phyloP scores from a whole-genome alignment of 495 filamentous ascomycete species.

The Immersiella caudata region DNA sequence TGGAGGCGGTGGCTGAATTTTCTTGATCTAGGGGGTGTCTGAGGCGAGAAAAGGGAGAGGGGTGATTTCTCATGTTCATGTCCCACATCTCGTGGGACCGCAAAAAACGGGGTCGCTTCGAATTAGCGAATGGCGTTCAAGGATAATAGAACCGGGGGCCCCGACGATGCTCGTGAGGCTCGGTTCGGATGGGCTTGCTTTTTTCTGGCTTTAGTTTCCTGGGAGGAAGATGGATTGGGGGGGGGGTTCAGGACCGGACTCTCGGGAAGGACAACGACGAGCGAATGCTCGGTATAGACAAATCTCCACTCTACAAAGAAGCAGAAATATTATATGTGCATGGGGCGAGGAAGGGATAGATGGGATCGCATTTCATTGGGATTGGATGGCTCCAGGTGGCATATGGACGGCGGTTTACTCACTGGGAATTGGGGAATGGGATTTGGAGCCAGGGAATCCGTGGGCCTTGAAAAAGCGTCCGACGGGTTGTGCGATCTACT shows the following conservation, averaged over 20 bases:
- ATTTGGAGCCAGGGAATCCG: background rate
- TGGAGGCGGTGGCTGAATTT: slow-evolving; percentile 1
- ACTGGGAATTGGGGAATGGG: slow-evolving; percentile 8
- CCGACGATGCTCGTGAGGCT: slow-evolving; percentile 13
- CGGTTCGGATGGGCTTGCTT: slow-evolving; percentile 9
- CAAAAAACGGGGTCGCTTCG: slow-evolving; percentile 6
- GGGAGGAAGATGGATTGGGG: slow-evolving; percentile 2
- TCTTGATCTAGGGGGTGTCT: slow-evolving; percentile 11
- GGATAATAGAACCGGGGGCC: slow-evolving; percentile 16
- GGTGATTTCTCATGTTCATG: slow-evolving; percentile 9
- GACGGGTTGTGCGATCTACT: slow-evolving; percentile 17
- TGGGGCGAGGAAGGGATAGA: slow-evolving; percentile 15
- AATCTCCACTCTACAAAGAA: slow-evolving; percentile 26
- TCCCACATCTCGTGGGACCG: background rate
- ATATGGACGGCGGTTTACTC: background rate
- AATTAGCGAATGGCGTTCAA: slow-evolving; percentile 15
- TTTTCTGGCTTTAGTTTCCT: background rate
- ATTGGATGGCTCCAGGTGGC: background rate
- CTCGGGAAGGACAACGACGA: slow-evolving; percentile 4
- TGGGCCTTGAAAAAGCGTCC: background rate
- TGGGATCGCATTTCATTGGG: slow-evolving; percentile 16
- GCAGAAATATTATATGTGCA: slow-evolving; percentile 15
- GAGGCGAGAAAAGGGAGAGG: background rate
- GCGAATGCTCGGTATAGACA: slow-evolving; percentile 18
- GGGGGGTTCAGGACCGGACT: slow-evolving; percentile 7